These are phyloP conservation scores for Microthyrium microscopicum DNA, from an alignment of 2,329 filamentous ascomycete species.

Conservation along the genomic window DNA sequence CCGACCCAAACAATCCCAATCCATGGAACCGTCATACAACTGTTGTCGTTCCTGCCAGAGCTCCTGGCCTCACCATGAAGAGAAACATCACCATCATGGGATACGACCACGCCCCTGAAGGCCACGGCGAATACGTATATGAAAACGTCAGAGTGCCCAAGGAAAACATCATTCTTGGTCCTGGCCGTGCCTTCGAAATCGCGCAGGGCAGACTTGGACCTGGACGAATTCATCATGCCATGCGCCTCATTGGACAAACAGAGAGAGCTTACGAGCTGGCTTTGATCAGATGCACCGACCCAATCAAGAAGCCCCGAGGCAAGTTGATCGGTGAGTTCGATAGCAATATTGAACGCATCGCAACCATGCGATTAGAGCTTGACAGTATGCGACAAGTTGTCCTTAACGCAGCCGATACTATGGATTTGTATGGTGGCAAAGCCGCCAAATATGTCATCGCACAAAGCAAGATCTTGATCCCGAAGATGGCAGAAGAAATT, in stretches of 20 bases:
- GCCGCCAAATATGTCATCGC: conserved; percentile 25
- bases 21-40: conserved; percentile 25
- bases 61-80: conserved; percentile 22
- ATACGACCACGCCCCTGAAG: conserved; percentile 26
- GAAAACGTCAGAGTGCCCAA: conserved; percentile 24
- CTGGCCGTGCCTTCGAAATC: conserved; percentile 26
- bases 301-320: conserved; percentile 22
- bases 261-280: conserved; percentile 26
- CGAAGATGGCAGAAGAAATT: conserved; percentile 22
- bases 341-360: conserved; percentile 25
- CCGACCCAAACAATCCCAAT: conserved; percentile 22
- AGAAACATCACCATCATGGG: conserved; percentile 26
- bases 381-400: conserved; percentile 24
- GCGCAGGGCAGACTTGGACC: conserved; percentile 25
- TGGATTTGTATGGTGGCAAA: conserved; percentile 25
- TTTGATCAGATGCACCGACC: conserved; percentile 21
- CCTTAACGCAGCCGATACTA: conserved; percentile 25
- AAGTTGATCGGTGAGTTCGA: conserved; percentile 25
- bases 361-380: conserved; percentile 25
- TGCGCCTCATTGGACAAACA: conserved; percentile 26
- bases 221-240: conserved; percentile 27
- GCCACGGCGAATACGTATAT: conserved; percentile 26
- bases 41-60: conserved; percentile 22
- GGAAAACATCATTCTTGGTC: conserved; percentile 26
- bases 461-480: conserved; percentile 26